A percentile compares a stretch with the other conserved stretches of the same genome.
Conservation (phyloP, 257 asterid species). For the Gardenia jasminoides region DNA sequence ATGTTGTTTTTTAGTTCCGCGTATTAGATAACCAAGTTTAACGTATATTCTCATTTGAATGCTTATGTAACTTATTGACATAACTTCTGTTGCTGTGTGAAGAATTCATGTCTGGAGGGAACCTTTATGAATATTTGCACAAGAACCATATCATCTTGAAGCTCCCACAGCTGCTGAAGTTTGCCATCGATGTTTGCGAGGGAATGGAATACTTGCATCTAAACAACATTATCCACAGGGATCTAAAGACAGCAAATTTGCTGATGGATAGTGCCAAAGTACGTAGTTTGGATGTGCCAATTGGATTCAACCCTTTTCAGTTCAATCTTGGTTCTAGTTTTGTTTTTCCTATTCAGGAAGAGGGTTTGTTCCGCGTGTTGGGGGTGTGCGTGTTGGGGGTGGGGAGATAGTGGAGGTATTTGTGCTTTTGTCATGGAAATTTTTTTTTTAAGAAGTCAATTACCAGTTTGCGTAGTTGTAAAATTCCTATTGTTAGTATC, state of each 20-base stretch:
- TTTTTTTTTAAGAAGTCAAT: not conserved
- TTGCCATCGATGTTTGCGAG: conserved; percentile 81
- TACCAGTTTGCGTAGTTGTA: not conserved
- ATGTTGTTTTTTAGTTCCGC: not conserved
- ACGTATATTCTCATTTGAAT: not conserved
- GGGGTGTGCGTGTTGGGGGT: not conserved
- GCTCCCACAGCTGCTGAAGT: conserved; percentile 67
- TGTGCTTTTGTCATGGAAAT: not conserved
- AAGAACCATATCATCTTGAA: conserved; percentile 53
- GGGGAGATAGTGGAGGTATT: not conserved
- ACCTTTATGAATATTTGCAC: conserved; percentile 75
- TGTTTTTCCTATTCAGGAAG: not conserved
- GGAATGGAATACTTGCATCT: conserved; percentile 95
- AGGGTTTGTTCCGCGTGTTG: not conserved
- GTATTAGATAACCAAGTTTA: not conserved
- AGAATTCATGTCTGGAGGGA: conserved; percentile 92
- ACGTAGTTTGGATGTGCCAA: conserved; percentile 29
- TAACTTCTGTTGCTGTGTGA: conserved; percentile 25
- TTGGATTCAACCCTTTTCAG: not conserved
- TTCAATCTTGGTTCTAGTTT: not conserved
- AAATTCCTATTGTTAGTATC: not conserved
- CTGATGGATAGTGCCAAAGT: conserved; percentile 67
- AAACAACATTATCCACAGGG: conserved; percentile 76
- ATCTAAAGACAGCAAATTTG: conserved; percentile 85
- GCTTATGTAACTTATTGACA: conserved; percentile 19